Conservation (phyloP, 257 asterid genomes). For the Nicotiana noctiflora region DNA sequence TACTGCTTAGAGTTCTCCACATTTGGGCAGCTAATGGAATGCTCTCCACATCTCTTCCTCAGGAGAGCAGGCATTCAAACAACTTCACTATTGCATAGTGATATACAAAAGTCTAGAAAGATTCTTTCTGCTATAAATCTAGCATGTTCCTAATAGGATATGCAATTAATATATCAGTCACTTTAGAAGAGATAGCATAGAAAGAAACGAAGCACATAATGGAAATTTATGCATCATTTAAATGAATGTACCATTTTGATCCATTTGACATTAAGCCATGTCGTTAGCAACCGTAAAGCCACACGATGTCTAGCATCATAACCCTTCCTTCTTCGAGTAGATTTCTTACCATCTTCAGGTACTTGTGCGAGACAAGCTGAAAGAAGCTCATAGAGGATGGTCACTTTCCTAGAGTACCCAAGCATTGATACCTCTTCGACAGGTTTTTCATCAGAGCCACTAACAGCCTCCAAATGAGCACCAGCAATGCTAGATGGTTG, state of each 20-base stretch:
- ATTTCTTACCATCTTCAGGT: constrained; percentile 42
- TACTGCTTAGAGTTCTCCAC: background rate
- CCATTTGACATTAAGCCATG: constrained; percentile 88
- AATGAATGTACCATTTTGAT: constrained; percentile 50
- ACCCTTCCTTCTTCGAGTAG: constrained; percentile 49
- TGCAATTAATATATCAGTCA: background rate
- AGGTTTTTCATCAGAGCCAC: constrained; percentile 45
- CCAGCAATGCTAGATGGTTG: constrained; percentile 35
- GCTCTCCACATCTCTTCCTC: background rate
- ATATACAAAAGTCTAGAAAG: background rate
- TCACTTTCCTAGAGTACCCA: constrained; percentile 55
- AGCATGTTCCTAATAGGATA: background rate
- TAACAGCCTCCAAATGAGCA: constrained; percentile 20
- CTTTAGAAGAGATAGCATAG: background rate
- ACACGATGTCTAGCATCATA: constrained; percentile 89
- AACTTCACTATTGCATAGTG: background rate
- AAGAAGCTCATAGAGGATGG: constrained; percentile 72
- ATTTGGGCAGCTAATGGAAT: background rate
- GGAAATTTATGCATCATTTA: background rate
- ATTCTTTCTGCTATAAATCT: background rate
- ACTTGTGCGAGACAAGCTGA: constrained; percentile 71
- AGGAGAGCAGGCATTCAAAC: background rate
- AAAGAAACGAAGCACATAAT: background rate
- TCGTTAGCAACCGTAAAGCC: constrained; percentile 69
- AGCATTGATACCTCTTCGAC: constrained; percentile 58